Conservation (phyloP, 306 rosid genomes). For the Oxytropis ochrocephala region DNA sequence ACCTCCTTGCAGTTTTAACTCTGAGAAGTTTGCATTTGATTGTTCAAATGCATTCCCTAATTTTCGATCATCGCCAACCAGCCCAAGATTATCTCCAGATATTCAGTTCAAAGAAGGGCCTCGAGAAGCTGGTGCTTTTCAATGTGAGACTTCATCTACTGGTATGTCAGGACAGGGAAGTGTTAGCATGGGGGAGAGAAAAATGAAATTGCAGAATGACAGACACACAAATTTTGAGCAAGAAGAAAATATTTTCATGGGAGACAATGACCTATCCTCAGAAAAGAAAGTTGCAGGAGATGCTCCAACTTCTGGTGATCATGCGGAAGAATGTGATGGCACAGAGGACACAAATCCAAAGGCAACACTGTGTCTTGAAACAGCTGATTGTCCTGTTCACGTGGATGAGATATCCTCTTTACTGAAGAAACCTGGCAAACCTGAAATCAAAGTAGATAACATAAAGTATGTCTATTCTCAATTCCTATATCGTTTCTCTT, state of each 20-base stretch:
- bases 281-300: conserved; percentile 30
- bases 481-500: not conserved
- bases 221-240: conserved; percentile 20
- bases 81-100: conserved; percentile 31
- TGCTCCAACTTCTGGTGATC: conserved; percentile 27
- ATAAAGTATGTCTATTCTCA: conserved; percentile 40
- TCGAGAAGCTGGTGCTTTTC: conserved; percentile 33
- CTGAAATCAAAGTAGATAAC: conserved; percentile 24
- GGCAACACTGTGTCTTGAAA: conserved; percentile 16
- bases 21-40: conserved; percentile 30
- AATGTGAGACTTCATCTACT: conserved; percentile 38
- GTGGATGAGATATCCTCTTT: conserved; percentile 47
- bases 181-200: conserved; percentile 36
- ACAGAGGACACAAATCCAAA: conserved; percentile 26
- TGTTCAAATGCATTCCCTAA: conserved; percentile 35
- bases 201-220: conserved; percentile 27
- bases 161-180: conserved; percentile 51
- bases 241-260: conserved; percentile 30
- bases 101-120: conserved; percentile 29
- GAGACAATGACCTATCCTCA: conserved; percentile 29
- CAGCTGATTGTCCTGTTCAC: conserved; percentile 30
- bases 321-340: conserved; percentile 24
- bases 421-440: conserved; percentile 28
- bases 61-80: conserved; percentile 19
- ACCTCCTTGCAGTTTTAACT: conserved; percentile 38